Evolutionary conservation across 2,329 filamentous ascomycete species (phyloP), one percentile per base, ranked within the genome.

Genomic region (Penicillium brasilianum): DNA sequence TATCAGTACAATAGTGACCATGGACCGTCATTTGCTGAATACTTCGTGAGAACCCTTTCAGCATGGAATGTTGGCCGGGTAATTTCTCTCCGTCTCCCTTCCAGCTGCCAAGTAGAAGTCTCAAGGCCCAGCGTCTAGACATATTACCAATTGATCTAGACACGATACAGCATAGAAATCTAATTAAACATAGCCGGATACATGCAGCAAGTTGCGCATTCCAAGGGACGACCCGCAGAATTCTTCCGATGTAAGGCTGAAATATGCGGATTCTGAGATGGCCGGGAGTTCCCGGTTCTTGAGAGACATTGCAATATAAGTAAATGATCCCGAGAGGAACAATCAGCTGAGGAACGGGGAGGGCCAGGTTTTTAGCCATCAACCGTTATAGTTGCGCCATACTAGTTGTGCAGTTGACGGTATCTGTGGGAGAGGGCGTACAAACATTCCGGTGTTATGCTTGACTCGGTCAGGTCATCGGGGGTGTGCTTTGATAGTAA

Each of bases 231-330:
- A 57, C 57, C 52, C 58, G 55, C 55, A 51, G 51, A n/a, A 63
- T 65, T 65, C 53, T 58, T 41, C 49, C n/a, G 37, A 57, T 53
- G 60, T 61, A 65, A 61, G 60, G 63, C 48, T 56, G 49, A 61
- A 50, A n/a, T 58, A 65, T 63, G 60, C 59, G 56, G 60, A 48
- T 28, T 14, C 32, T n/a, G 5, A 14, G 44, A 28, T 6, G 28
- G 9, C 28, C 44, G 44, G 44, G 8, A 48, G 14, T 28, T 48
- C 16, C 25, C 44, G 25, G 44, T 30, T 48, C 28, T n/a, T 28
- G 44, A 30, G 44, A 30, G 22, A 25, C 10, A 48, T 7, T 18
- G 18, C 37, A 10, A 10, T 16, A 20, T 41, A 16, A 4, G 37
- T 6, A 2, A 11, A 41, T 20, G 9, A n/a, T 18, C n/a, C n/a